These are phyloP conservation scores for Colletotrichum sp. DNA, from an alignment of 2,329 filamentous ascomycete species.

Conservation along the genomic window DNA sequence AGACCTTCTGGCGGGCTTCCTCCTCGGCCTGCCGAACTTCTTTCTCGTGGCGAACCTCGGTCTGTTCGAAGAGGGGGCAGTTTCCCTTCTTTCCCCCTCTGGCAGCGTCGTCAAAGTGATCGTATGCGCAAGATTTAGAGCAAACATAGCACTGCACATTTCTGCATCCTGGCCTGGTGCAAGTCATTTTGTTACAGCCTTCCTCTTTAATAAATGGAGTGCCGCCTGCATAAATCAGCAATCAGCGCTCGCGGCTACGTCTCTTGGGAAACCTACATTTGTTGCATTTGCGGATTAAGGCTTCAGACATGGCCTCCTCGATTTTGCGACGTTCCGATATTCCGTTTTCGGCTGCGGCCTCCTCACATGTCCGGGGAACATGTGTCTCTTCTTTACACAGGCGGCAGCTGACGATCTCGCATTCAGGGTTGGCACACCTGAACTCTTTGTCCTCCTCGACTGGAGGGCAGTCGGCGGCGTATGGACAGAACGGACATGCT, in stretches of 20 bases:
- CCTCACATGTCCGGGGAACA: constrained; percentile 73
- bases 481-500: constrained; percentile 83
- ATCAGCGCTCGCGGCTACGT: not conserved
- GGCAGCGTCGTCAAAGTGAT: constrained; percentile 68
- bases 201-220: constrained; percentile 79
- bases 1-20: constrained; percentile 58
- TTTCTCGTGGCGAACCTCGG: constrained; percentile 62
- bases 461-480: constrained; percentile 74
- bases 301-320: constrained; percentile 85
- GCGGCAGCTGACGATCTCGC: constrained; percentile 68
- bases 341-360: constrained; percentile 65
- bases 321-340: constrained; percentile 68
- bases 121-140: constrained; percentile 68
- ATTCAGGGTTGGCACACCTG: constrained; percentile 70
- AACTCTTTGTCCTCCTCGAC: constrained; percentile 76
- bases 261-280: constrained; percentile 45
- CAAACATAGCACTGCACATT: constrained; percentile 75
- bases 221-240: constrained; percentile 46
- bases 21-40: constrained; percentile 69
- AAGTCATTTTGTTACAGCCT: constrained; percentile 87
- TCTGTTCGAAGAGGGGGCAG: constrained; percentile 73
- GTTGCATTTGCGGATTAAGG: constrained; percentile 79
- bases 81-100: constrained; percentile 55
- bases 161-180: constrained; percentile 57
- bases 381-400: constrained; percentile 74